Conservation (phyloP, 208 protist species). For the Leishmania major region DNA sequence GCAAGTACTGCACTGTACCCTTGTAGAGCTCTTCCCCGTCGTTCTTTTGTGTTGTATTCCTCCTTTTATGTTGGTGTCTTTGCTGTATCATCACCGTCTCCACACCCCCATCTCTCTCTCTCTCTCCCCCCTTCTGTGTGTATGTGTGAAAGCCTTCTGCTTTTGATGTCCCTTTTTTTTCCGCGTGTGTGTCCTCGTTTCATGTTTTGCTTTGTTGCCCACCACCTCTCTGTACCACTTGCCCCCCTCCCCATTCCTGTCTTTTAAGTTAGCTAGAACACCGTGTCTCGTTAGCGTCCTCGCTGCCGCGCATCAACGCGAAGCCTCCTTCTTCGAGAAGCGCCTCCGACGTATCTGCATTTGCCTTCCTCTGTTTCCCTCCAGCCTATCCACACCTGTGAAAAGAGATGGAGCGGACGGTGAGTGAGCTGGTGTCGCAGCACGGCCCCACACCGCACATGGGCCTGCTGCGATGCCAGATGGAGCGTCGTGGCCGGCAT, state of each 20-base stretch:
- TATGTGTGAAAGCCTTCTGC: not conserved
- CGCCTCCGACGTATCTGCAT: not conserved
- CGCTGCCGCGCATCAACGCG: not conserved
- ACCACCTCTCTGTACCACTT: not conserved
- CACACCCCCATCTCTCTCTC: not conserved
- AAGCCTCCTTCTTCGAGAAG: not conserved
- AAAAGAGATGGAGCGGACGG: conserved; percentile 17
- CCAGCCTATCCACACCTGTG: not conserved
- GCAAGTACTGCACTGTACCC: not conserved
- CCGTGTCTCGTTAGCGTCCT: too few relatives aligned
- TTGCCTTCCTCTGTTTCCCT: not conserved
- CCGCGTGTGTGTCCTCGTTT: not conserved
- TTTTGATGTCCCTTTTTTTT: not conserved
- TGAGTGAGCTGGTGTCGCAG: conserved; percentile 27
- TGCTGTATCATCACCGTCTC: not conserved
- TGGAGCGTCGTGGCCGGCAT: conserved; percentile 48
- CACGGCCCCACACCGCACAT: conserved; percentile 41
- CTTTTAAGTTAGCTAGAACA: not conserved
- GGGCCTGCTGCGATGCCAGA: conserved; percentile 69
- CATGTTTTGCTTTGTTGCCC: not conserved
- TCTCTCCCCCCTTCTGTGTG: not conserved
- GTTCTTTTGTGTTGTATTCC: not conserved
- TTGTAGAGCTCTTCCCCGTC: not conserved
- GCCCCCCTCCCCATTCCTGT: not conserved
- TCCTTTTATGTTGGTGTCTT: not conserved